A percentile compares a stretch with the other conserved stretches of the same genome.
Conservation (phyloP, 805 yeast genomes). For the Starmerella floricola region DNA sequence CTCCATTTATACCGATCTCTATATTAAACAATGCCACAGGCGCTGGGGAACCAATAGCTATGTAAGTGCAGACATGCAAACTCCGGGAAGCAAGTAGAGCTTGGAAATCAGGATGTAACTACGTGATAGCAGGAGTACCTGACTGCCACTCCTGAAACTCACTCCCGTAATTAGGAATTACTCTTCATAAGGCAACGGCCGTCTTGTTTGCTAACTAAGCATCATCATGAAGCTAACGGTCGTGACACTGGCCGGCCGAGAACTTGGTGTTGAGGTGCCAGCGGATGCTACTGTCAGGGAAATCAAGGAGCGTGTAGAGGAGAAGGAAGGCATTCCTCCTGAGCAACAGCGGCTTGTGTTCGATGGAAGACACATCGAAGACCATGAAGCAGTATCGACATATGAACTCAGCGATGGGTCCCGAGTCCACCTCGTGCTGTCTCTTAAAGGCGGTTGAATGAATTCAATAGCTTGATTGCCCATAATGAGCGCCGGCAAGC, state of each 20-base stretch:
- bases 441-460: slow-evolving; percentile 81
- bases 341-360: slow-evolving; percentile 84
- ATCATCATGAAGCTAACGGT: slow-evolving; percentile 18
- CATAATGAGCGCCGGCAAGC: too few species aligned
- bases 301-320: slow-evolving; percentile 85
- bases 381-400: slow-evolving; percentile 56
- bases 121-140: too few species aligned
- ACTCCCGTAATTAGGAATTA: too few species aligned
- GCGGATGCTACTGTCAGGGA: slow-evolving; percentile 39
- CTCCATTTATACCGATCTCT: too few species aligned
- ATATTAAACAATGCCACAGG: too few species aligned
- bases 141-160: too few species aligned
- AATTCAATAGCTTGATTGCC: too few species aligned
- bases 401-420: slow-evolving; percentile 78
- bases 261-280: slow-evolving; percentile 25
- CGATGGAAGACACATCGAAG: slow-evolving; percentile 84
- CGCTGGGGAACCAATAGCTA: too few species aligned
- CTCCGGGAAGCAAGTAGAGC: too few species aligned
- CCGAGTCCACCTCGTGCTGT: slow-evolving; percentile 77
- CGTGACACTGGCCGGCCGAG: slow-evolving; percentile 23
- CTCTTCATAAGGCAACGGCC: too few species aligned
- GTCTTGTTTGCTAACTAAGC: neutral
- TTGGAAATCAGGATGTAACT: too few species aligned
- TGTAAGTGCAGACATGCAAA: too few species aligned
- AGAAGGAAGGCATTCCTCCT: slow-evolving; percentile 94